Evolutionary conservation across 2,329 filamentous ascomycete species (phyloP).

Genomic region (Nemania bipapillata): DNA sequence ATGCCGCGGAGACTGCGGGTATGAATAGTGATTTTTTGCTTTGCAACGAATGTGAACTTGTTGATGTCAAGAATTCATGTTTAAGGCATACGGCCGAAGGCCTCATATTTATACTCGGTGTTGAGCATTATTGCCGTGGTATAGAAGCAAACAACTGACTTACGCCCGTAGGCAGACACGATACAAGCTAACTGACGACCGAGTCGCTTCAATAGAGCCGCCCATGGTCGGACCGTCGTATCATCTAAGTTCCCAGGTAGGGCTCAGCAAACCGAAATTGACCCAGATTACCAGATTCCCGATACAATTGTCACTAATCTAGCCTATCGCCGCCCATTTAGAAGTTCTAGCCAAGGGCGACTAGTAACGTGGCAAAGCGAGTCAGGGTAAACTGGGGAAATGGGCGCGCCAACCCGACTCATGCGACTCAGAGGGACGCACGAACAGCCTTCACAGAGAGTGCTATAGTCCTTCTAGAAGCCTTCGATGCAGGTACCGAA

Average conservation of each 20-base stretch:
- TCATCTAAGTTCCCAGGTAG: neutral
- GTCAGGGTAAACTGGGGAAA: constrained; percentile 24
- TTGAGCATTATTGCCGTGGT: neutral
- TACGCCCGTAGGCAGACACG: neutral
- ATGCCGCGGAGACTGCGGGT: constrained; percentile 16
- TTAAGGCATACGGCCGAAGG: neutral
- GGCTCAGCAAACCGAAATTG: neutral
- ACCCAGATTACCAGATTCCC: constrained; percentile 12
- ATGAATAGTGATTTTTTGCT: constrained; percentile 19
- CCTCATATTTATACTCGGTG: constrained; percentile 31
- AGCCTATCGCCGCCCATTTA: neutral
- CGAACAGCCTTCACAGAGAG: neutral
- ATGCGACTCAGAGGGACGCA: constrained; percentile 7
- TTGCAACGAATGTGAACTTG: constrained; percentile 23
- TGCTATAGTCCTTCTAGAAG: constrained; percentile 12
- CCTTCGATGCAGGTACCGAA: constrained; percentile 28
- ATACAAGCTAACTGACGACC: neutral
- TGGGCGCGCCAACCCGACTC: constrained; percentile 18
- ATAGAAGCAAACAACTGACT: neutral
- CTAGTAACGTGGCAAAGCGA: neutral
- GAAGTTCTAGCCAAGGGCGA: neutral
- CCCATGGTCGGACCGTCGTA: neutral
- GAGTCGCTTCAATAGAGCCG: neutral
- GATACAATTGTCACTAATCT: constrained; percentile 1
- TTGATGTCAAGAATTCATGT: neutral